A percentile compares a stretch with the other conserved stretches of the same genome.
Conservation (phyloP, 352 stramenopile species). For the Phytophthora sansomeana region DNA sequence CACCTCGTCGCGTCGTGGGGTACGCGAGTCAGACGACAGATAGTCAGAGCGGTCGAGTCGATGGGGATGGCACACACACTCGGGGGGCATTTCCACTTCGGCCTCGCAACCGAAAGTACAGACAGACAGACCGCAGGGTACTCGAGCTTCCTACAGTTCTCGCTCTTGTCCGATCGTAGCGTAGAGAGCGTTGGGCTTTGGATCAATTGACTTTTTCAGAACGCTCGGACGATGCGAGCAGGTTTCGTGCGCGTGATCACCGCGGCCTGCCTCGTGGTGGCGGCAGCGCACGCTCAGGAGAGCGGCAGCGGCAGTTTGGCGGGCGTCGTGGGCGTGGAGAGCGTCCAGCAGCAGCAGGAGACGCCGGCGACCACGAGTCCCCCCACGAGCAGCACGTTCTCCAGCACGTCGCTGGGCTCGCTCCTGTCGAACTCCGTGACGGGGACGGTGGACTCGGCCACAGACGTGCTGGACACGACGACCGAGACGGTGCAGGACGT, state of each 20-base stretch:
- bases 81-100: slow-evolving; percentile 55
- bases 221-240: slow-evolving; percentile 24
- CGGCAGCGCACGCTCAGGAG: slow-evolving; percentile 26
- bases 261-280: slow-evolving; percentile 30
- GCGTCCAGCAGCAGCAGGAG: slow-evolving; percentile 16
- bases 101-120: slow-evolving; percentile 43
- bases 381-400: slow-evolving; percentile 19
- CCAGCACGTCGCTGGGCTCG: slow-evolving; percentile 24
- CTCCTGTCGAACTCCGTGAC: slow-evolving; percentile 28
- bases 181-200: neutral
- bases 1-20: slow-evolving; percentile 23
- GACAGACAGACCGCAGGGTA: too few species aligned
- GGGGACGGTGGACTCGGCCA: slow-evolving; percentile 26
- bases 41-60: slow-evolving; percentile 15
- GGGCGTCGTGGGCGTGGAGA: slow-evolving; percentile 22
- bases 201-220: neutral
- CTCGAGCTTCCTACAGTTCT: too few species aligned
- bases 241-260: slow-evolving; percentile 28
- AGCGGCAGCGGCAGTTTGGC: slow-evolving; percentile 28
- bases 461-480: slow-evolving; percentile 17
- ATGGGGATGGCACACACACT: slow-evolving; percentile 8
- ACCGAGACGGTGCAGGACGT: slow-evolving; percentile 14
- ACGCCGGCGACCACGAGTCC: slow-evolving; percentile 8
- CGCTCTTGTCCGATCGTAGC: slow-evolving; percentile 32
- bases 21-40: slow-evolving; percentile 18